A percentile compares a stretch with the other conserved stretches of the same genome.
Evolutionary conservation across 768 basidiomycete species (phyloP).

Genomic region (Phylloporus scabripes): DNA sequence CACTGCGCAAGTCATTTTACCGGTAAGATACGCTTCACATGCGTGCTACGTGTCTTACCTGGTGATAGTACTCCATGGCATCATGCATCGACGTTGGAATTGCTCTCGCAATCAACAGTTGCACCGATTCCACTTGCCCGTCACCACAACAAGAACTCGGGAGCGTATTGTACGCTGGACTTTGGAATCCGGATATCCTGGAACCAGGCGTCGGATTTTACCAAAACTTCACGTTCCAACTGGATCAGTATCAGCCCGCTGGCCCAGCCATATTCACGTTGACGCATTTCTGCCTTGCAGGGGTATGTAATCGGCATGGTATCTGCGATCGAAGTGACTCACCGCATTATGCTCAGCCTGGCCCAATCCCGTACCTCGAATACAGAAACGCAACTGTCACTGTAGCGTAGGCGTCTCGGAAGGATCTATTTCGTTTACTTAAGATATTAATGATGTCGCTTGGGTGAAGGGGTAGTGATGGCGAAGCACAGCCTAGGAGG

Average conservation of each 20-base stretch:
- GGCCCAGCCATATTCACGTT: constrained; percentile 15
- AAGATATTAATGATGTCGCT: neutral
- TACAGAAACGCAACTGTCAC: constrained; percentile 14
- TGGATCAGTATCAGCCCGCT: constrained; percentile 8
- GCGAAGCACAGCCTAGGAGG: neutral
- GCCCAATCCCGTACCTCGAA: constrained; percentile 16
- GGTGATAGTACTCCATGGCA: constrained; percentile 10
- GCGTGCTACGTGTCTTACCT: neutral
- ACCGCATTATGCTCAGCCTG: constrained; percentile 7
- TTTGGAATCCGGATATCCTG: constrained; percentile 7
- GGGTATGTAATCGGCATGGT: neutral
- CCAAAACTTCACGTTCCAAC: constrained; percentile 16
- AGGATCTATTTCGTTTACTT: neutral
- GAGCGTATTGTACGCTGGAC: constrained; percentile 17
- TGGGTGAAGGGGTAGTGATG: neutral
- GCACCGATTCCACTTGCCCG: constrained; percentile 15
- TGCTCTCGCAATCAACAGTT: constrained; percentile 15
- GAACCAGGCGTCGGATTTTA: constrained; percentile 11
- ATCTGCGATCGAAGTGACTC: neutral
- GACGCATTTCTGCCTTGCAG: constrained; percentile 16
- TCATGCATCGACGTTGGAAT: constrained; percentile 19
- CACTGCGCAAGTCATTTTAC: constrained; percentile 15
- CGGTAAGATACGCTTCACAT: neutral
- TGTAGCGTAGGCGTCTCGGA: constrained; percentile 1
- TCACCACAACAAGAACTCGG: constrained; percentile 11